Percentiles rank a stretch among this genome's conserved stretches.
These are phyloP conservation scores for Kwoniella sp. DNA, from an alignment of 768 basidiomycete species.

Conservation along the genomic window DNA sequence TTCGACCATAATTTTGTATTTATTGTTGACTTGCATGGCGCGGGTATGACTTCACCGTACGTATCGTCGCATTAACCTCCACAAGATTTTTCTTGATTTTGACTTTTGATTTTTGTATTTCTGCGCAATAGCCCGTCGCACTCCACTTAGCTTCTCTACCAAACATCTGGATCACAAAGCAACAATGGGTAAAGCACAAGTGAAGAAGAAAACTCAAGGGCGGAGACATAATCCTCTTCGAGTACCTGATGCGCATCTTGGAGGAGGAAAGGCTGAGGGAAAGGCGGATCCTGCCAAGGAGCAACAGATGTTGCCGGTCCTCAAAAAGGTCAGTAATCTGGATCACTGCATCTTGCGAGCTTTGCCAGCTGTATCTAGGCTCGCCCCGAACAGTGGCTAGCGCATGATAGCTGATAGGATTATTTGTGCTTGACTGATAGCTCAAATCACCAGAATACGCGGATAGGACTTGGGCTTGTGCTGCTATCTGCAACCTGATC, in stretches of 20 bases:
- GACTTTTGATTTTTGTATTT: slow-evolving; percentile 3
- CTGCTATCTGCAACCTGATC: slow-evolving; percentile 91
- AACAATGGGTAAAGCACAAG: slow-evolving; percentile 84
- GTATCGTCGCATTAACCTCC: background rate
- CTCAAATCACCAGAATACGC: slow-evolving; percentile 62
- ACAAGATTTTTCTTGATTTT: background rate
- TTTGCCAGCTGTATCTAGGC: no score
- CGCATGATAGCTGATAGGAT: no score
- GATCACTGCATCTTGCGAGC: no score
- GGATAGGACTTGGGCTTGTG: slow-evolving; percentile 94
- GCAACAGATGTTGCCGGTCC: slow-evolving; percentile 78
- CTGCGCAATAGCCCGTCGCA: no score
- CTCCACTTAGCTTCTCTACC: no score
- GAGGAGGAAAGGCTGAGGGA: slow-evolving; percentile 70
- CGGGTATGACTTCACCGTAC: slow-evolving; percentile 1
- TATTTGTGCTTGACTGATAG: no score
- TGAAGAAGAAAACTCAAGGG: slow-evolving; percentile 67
- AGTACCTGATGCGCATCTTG: slow-evolving; percentile 88
- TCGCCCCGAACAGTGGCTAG: no score
- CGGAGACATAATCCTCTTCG: slow-evolving; percentile 92
- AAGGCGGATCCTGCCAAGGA: slow-evolving; percentile 66
- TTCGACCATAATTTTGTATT: no score
- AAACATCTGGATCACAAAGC: background rate
- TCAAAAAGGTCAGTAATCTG: slow-evolving; percentile 83
- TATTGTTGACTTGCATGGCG: background rate